These are phyloP conservation scores for Fragilaria crotonensis DNA, from an alignment of 108 stramenopile genomes.

Conservation along the genomic window DNA sequence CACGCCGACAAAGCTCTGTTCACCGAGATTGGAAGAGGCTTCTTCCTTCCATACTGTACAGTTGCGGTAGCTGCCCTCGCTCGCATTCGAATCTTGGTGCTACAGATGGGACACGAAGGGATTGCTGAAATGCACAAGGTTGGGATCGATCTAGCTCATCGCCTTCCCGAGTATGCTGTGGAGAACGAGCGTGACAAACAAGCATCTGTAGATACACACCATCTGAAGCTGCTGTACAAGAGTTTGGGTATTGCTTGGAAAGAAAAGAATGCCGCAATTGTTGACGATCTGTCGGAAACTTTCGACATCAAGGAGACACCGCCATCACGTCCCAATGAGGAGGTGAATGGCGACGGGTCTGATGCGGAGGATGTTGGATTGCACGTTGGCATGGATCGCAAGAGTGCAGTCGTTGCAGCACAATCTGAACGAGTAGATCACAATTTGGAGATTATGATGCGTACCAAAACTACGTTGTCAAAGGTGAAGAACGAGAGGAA, in stretches of 20 bases:
- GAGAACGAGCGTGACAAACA: background rate
- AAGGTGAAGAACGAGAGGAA: background rate
- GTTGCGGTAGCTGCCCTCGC: slow-evolving; percentile 41
- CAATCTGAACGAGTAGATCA: background rate
- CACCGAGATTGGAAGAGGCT: slow-evolving; percentile 53
- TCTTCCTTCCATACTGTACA: slow-evolving; percentile 68
- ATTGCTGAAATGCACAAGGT: slow-evolving; percentile 7
- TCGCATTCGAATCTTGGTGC: slow-evolving; percentile 21
- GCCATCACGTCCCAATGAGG: too few relatives aligned
- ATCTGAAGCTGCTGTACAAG: background rate
- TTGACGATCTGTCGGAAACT: background rate
- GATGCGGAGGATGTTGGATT: background rate
- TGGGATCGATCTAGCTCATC: background rate
- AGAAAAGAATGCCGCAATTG: background rate
- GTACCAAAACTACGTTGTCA: background rate
- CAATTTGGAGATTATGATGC: background rate
- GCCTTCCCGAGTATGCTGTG: background rate
- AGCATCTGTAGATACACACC: background rate
- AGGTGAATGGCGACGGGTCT: too few relatives aligned
- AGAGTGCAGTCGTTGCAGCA: background rate
- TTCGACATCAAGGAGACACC: background rate
- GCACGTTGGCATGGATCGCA: background rate
- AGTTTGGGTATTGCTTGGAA: background rate
- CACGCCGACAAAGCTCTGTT: slow-evolving; percentile 47
- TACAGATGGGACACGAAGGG: slow-evolving; percentile 18